Percentiles rank a stretch among this genome's conserved stretches.
phyloP scores from a whole-genome alignment of 768 basidiomycete genomes.

The Rhizopogon rudus region DNA sequence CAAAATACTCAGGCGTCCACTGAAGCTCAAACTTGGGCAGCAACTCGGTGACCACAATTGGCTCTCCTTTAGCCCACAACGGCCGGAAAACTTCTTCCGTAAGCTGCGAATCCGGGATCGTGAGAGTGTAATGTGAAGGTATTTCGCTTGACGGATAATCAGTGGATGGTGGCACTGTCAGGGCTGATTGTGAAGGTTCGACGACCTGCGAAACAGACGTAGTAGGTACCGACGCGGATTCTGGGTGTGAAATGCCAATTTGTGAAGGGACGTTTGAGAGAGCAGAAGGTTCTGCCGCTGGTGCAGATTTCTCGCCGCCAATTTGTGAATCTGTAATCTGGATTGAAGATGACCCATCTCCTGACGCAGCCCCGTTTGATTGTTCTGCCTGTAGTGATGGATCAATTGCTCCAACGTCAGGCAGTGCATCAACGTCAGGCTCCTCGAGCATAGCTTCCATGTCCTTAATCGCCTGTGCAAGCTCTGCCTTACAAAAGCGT shows the following conservation, averaged over 20 bases:
- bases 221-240: neutral
- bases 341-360: neutral
- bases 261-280: neutral
- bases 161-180: conserved; percentile 5
- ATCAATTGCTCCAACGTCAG: conserved; percentile 22
- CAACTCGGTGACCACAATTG: conserved; percentile 72
- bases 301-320: neutral
- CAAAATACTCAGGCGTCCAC: conserved; percentile 86
- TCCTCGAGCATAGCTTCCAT: conserved; percentile 55
- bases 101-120: conserved; percentile 44
- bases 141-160: conserved; percentile 27
- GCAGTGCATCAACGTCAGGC: conserved; percentile 23
- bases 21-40: conserved; percentile 54
- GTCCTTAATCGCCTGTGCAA: conserved; percentile 57
- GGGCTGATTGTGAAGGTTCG: neutral
- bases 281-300: neutral
- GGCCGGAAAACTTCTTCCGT: conserved; percentile 56
- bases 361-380: neutral
- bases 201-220: neutral
- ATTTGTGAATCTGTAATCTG: neutral
- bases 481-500: conserved; percentile 61
- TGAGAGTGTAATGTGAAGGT: conserved; percentile 41
- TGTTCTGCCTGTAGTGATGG: conserved; percentile 20
- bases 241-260: neutral
- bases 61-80: conserved; percentile 72